Conservation (phyloP, 2,329 filamentous ascomycete genomes). For the Curvularia hawaiiensis region DNA sequence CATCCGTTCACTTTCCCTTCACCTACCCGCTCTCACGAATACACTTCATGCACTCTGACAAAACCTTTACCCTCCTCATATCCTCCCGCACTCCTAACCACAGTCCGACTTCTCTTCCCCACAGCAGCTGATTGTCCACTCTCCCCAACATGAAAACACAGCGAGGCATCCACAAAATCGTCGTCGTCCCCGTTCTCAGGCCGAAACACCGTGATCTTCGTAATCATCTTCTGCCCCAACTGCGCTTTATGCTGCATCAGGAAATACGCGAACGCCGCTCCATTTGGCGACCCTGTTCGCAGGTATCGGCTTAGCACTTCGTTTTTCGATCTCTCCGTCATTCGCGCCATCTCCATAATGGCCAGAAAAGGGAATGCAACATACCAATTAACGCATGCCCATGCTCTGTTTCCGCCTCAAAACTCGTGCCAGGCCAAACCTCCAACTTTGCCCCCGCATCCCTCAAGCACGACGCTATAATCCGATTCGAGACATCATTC, state of each 20-base stretch:
- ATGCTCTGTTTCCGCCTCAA: slow-evolving; percentile 19
- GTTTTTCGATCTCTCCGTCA: too few relatives aligned
- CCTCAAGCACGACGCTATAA: slow-evolving; percentile 22
- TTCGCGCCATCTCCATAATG: too few relatives aligned
- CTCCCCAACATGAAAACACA: slow-evolving; percentile 23
- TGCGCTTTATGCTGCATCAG: slow-evolving; percentile 27
- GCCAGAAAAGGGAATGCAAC: not conserved
- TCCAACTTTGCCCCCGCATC: slow-evolving; percentile 6
- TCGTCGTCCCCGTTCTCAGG: slow-evolving; percentile 17
- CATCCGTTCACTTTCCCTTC: too few relatives aligned
- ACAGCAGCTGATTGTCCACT: too few relatives aligned
- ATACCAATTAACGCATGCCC: slow-evolving; percentile 24
- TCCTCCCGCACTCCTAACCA: too few relatives aligned
- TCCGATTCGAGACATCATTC: slow-evolving; percentile 23
- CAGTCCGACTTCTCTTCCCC: too few relatives aligned
- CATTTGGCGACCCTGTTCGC: slow-evolving; percentile 23
- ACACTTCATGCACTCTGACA: too few relatives aligned
- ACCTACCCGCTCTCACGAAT: too few relatives aligned
- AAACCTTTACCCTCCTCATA: too few relatives aligned
- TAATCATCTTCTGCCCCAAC: slow-evolving; percentile 25
- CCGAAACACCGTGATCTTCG: slow-evolving; percentile 20
- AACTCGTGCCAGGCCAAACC: slow-evolving; percentile 26
- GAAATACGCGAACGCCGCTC: slow-evolving; percentile 29
- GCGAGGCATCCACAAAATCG: slow-evolving; percentile 21
- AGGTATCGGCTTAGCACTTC: too few relatives aligned